Base-by-base conservation (phyloP, 2,329 filamentous ascomycete species). In the Paraphoma chrysanthemicola region DNA sequence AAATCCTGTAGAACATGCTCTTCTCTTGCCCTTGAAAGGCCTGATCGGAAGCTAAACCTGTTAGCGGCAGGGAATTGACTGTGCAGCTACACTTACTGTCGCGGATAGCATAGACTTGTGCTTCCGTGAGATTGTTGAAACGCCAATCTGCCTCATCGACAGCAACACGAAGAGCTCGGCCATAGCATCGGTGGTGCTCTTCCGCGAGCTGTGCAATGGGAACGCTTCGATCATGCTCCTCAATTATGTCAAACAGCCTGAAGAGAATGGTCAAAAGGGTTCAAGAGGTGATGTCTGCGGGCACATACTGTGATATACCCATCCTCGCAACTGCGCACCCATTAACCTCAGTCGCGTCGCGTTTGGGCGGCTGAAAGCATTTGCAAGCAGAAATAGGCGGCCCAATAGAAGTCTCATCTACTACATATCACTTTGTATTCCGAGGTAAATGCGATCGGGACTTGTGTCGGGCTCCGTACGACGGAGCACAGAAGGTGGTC, bases 111-210 rank as follows among this genome's bases (percentile, higher is more conserved):
- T 63, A 59, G 1, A 77, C 75, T 52, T 78, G 68, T 5, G 68
- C 57, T 12, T 52, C 17, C 0, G 71, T 77, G 6, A 81, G 54
- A 52, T 80, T 81, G 54, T 76, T 75, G 66, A 80, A 81, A 0
- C 78, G 68, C 78, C 78, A 81, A 30, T 76, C 74, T 4, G 78
- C 77, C 59, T 80, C 77, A 44, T 81, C 79, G 1, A 81, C 71
- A 11, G 79, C 79, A 30, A 81, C 76, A 9, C 75, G 60, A 1
- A 80, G 64, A 6, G 78, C 76, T 18, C 74, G 70, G 31, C 69
- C 68, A 62, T 76, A 64, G 33, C 58, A 49, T 30, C 65, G 58
- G 54, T 73, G 77, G 53, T 79, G 76, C 1, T 76, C 67, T 31
- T 77, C 69, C 1, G 78, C 74, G 28, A 78, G 70, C 33, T 78